Conservation (phyloP, 352 stramenopile species). For the Phytophthora chlamydospora region DNA sequence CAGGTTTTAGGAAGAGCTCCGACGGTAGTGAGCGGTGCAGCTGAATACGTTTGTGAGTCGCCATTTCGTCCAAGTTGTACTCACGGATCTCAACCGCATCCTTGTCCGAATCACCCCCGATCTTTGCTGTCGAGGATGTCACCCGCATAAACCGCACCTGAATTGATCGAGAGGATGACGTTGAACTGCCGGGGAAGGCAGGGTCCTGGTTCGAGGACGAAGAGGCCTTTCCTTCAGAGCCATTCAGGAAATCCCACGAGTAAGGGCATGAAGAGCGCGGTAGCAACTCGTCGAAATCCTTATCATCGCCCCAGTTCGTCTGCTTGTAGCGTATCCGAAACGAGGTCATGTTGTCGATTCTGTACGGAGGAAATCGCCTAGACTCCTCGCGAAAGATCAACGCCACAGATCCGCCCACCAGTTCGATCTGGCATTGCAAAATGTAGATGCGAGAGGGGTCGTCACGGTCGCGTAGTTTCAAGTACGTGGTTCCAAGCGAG, state of each 20-base stretch:
- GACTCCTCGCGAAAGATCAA: constrained; percentile 88
- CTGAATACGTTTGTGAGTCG: constrained; percentile 78
- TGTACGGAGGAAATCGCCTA: constrained; percentile 86
- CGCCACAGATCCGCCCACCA: constrained; percentile 85
- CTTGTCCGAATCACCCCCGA: constrained; percentile 64
- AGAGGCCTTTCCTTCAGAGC: constrained; percentile 63
- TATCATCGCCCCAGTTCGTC: constrained; percentile 70
- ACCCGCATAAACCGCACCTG: constrained; percentile 91
- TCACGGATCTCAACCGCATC: constrained; percentile 86
- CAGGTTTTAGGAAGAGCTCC: constrained; percentile 76
- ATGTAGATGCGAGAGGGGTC: constrained; percentile 86
- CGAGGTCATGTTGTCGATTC: constrained; percentile 92
- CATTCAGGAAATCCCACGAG: constrained; percentile 86
- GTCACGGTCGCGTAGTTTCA: constrained; percentile 82
- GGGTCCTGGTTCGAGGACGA: constrained; percentile 67
- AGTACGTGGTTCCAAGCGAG: constrained; percentile 84
- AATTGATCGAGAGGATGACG: constrained; percentile 65
- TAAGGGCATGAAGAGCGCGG: constrained; percentile 82
- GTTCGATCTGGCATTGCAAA: constrained; percentile 87
- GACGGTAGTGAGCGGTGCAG: constrained; percentile 84
- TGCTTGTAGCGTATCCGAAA: constrained; percentile 91
- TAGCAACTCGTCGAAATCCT: constrained; percentile 77
- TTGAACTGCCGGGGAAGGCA: constrained; percentile 62
- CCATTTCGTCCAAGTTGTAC: constrained; percentile 90
- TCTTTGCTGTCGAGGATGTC: constrained; percentile 69